phyloP scores from a whole-genome alignment of 768 basidiomycete genomes.

The Cystoderma amianthinum region DNA sequence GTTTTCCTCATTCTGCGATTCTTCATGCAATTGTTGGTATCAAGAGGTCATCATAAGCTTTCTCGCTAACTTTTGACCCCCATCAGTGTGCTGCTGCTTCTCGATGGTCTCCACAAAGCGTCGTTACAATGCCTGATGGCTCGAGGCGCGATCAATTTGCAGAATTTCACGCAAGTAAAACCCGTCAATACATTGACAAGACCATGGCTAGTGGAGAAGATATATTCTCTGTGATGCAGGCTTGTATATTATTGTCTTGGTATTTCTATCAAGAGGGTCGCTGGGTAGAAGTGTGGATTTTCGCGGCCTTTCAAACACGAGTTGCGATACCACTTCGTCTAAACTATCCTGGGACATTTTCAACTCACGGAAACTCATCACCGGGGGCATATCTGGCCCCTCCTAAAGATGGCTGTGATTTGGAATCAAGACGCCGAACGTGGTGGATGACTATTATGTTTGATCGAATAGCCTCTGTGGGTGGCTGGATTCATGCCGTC shows the following conservation, averaged over 20 bases:
- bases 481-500: slow-evolving; percentile 82
- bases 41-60: no score
- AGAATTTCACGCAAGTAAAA: slow-evolving; percentile 82
- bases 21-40: slow-evolving; percentile 87
- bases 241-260: slow-evolving; percentile 82
- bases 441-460: slow-evolving; percentile 93
- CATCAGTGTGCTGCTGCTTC: slow-evolving; percentile 75
- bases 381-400: slow-evolving; percentile 77
- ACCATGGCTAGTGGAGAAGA: slow-evolving; percentile 88
- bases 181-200: slow-evolving; percentile 80
- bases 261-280: slow-evolving; percentile 88
- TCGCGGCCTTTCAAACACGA: slow-evolving; percentile 79
- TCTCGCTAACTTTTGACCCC: no score
- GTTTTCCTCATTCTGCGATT: slow-evolving; percentile 85
- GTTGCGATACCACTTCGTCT: slow-evolving; percentile 76
- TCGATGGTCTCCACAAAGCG: slow-evolving; percentile 71
- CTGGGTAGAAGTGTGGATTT: slow-evolving; percentile 90
- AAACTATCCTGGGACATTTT: slow-evolving; percentile 83
- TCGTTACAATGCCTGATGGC: slow-evolving; percentile 64
- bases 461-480: slow-evolving; percentile 74
- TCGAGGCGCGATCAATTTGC: slow-evolving; percentile 80
- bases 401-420: slow-evolving; percentile 66
- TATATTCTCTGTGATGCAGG: slow-evolving; percentile 83
- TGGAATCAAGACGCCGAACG: slow-evolving; percentile 73
- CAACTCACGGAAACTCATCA: slow-evolving; percentile 57